Base-by-base conservation (phyloP, 768 basidiomycete species). In the Inosperma sp. region DNA sequence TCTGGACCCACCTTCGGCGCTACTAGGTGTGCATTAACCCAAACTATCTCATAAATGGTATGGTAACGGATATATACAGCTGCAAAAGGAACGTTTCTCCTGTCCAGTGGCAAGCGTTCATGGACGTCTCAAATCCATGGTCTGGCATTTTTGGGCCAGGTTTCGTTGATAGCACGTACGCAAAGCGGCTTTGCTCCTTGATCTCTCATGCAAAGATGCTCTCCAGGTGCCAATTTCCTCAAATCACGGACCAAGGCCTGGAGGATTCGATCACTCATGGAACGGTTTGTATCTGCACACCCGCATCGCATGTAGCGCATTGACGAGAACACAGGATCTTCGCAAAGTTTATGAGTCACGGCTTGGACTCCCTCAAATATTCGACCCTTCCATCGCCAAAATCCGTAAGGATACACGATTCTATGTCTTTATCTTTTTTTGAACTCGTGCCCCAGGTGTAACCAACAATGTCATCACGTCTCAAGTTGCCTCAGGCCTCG, bases 391-490 rank as follows among this genome's bases (percentile, higher is more conserved):
- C 0, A 59, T 54, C n/a, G 63, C 62, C 17, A 63, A 61, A 49
- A 68, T 79, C 36, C 73, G 76, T 74, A 40, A 25, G 69, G 19
- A 45, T 37, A 12, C 2, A 34, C 19, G 2, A 4, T 46, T 14
- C 44, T 22, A 2, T 37, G 29, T 4, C 31, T n/a, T 35, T 3
- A 36, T 21, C 34, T 36, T 3, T 21, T 30, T 17, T 14, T 26
- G 17, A 41, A 19, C 16, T 2, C 47, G 37, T 10, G 7, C 4
- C 27, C 5, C 44, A 76, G 74, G 76, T 4, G 75, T 78, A 4
- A 79, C 78, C 2, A 77, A 77, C 63, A 79, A 79, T 43, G 70
- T 68, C 14, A 76, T 79, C 23, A 78, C 78, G 8, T 78, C 77
- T 0, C 75, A 79, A 65, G 75, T 78, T 1, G 75, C 77, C 14